Conservation (phyloP, 148 eudicot genomes). For the Nepenthes gracilis region DNA sequence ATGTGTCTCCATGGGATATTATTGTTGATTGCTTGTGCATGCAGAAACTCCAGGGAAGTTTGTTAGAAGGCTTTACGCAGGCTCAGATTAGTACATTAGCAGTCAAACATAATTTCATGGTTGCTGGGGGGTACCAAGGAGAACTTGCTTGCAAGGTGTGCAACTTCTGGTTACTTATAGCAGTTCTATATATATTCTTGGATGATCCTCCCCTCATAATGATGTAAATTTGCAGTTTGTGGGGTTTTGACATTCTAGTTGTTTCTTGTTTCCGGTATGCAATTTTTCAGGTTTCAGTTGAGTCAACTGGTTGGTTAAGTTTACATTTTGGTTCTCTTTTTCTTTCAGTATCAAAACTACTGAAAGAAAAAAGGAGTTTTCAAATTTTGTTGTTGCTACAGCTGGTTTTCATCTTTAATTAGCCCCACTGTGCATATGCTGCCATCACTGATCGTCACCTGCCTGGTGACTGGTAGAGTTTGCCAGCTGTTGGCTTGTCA, state of each 20-base stretch:
- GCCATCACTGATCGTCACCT: no score
- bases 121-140: slow-evolving; percentile 95
- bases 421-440: no score
- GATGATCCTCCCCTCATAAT: not conserved
- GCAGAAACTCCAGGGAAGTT: slow-evolving; percentile 68
- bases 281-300: no score
- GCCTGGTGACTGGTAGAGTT: no score
- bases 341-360: no score
- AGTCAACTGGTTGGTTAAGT: no score
- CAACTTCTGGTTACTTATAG: not conserved
- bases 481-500: no score
- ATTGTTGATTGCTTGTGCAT: not conserved
- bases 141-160: slow-evolving; percentile 85
- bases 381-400: not conserved
- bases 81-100: slow-evolving; percentile 85
- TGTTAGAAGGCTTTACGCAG: slow-evolving; percentile 77
- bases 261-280: no score
- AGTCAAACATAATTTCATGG: slow-evolving; percentile 54
- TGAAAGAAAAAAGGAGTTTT: not conserved
- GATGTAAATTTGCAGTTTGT: not conserved
- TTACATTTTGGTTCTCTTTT: no score
- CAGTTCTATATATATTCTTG: not conserved
- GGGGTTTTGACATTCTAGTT: not conserved
- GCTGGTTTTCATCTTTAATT: no score
- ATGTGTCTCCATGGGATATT: no score